Evolutionary conservation across 768 basidiomycete genomes (phyloP), one percentile per base, ranked within the genome.

Genomic region (Trametes cingulata): DNA sequence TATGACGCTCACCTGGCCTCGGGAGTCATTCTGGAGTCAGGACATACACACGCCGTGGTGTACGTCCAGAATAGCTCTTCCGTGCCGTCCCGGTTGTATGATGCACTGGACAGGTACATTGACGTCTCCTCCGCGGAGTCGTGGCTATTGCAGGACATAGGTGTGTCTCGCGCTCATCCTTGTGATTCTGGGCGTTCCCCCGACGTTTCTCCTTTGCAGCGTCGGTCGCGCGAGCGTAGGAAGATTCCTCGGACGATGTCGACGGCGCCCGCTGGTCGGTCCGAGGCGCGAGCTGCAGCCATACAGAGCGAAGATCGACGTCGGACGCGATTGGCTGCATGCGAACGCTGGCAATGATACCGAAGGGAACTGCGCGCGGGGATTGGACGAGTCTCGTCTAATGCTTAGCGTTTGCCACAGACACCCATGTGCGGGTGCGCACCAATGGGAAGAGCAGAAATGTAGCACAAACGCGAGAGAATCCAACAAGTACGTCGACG

Each of bases 371-470:
- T 22, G 42, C 41, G 47, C 37, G n/a, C 24, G 25, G 27, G 39
- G 56, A 57, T 57, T 57, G 56, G 47, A 3, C 37, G 19, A 17
- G 27, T 14, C 47, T 24, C 56, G 56, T 41, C 47, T 57, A 57
- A 49, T 48, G 56, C 40, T 35, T 49, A 42, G 27, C 27, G 56
- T n/a, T 33, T 33, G 24, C 29, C 22, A 40, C 13, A 14, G 39
- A 14, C 13, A 10, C 5, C 5, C 46, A 13, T 27, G 6, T 24
- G 46, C 46, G 46, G 8, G 42, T 19, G 24, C 24, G 22, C 51
- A 25, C 51, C 25, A 52, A 52, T 52, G 51, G 39, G 51, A 52
- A n/a, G 10, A 29, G 17, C 15, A 24, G 17, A 19, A 6, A 33
- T 4, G 10, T 33, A 33, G 29, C 29, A 10, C 29, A 33, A 33